phyloP scores from a whole-genome alignment of 1,284 basidiomycete genomes.

The Bondarzewia mesenterica region DNA sequence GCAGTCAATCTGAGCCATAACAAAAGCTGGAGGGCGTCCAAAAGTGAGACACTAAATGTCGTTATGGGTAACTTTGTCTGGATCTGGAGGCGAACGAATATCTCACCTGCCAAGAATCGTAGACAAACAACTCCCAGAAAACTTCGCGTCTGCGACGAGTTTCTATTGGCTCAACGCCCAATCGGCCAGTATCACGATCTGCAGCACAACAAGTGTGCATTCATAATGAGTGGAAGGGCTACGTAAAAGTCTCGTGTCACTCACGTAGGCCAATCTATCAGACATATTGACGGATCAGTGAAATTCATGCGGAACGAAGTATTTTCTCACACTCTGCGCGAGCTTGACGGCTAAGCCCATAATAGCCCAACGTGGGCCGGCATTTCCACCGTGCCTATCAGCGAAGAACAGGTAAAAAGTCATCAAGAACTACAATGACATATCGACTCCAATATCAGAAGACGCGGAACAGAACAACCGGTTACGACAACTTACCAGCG shows the following conservation, averaged over 20 bases:
- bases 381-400: slow-evolving; percentile 63
- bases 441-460: neutral
- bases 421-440: slow-evolving; percentile 54
- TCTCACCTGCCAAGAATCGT: slow-evolving; percentile 59
- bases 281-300: slow-evolving; percentile 9
- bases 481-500: slow-evolving; percentile 39
- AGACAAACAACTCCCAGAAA: slow-evolving; percentile 73
- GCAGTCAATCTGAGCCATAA: slow-evolving; percentile 64
- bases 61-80: slow-evolving; percentile 1
- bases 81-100: slow-evolving; percentile 6
- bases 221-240: too few species aligned
- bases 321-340: slow-evolving; percentile 51
- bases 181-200: slow-evolving; percentile 68
- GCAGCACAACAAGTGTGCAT: slow-evolving; percentile 10
- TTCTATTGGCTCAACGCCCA: slow-evolving; percentile 53
- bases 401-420: slow-evolving; percentile 68
- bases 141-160: slow-evolving; percentile 56
- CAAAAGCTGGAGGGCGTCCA: slow-evolving; percentile 67
- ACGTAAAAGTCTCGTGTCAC: too few species aligned
- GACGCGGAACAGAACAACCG: neutral
- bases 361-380: slow-evolving; percentile 68
- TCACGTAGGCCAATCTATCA: slow-evolving; percentile 66
- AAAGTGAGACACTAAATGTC: slow-evolving; percentile 54
- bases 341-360: slow-evolving; percentile 75
- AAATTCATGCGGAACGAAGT: neutral